Conservation (phyloP, 768 basidiomycete genomes). For the Trametes punicea region DNA sequence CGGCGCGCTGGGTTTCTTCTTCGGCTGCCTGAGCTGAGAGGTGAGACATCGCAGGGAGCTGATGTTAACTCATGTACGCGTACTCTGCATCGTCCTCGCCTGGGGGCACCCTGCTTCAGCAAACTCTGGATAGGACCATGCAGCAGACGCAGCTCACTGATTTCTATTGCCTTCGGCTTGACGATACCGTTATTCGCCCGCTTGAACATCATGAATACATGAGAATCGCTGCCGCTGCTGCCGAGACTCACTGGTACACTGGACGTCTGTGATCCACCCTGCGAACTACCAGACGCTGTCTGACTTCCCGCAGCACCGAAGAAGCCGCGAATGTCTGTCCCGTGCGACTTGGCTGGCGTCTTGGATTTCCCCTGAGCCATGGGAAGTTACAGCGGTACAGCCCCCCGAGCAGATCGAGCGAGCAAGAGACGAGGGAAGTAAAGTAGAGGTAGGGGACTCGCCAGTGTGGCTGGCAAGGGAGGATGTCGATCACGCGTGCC, state of each 20-base stretch:
- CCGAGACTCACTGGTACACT: not conserved
- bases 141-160: conserved; percentile 21
- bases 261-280: not conserved
- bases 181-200: conserved; percentile 1
- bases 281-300: conserved; percentile 8
- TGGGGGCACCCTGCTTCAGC: not conserved
- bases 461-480: not conserved
- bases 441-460: not conserved
- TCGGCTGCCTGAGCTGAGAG: not conserved
- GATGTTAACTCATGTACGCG: not conserved
- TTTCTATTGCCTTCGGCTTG: conserved; percentile 20
- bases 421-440: not conserved
- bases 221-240: no score
- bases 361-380: conserved; percentile 22
- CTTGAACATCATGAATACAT: not conserved
- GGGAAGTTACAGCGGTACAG: not conserved
- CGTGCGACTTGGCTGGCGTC: conserved; percentile 17
- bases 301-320: conserved; percentile 20
- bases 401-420: not conserved
- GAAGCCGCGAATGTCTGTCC: conserved; percentile 29
- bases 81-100: conserved; percentile 24
- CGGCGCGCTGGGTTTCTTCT: not conserved
- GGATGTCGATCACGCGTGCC: not conserved
- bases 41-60: not conserved
- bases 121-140: not conserved